A percentile compares a stretch with the other conserved stretches of the same genome.
Conservation (phyloP, 2,329 filamentous ascomycete species). For the Cladosporium halotolerans region DNA sequence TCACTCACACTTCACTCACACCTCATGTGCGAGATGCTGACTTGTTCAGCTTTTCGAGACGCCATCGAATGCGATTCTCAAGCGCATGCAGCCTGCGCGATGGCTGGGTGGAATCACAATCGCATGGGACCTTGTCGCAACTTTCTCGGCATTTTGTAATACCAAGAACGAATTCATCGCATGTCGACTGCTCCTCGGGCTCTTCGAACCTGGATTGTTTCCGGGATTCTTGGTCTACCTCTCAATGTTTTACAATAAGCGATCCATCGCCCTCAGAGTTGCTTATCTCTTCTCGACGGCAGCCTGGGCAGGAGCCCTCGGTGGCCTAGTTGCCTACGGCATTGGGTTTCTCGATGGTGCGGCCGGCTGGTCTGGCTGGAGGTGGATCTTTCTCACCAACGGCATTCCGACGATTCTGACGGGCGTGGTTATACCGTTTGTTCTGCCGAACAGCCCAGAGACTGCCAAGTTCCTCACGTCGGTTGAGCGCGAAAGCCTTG, state of each 20-base stretch:
- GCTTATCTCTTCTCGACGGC: constrained; percentile 42
- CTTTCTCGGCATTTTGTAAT: constrained; percentile 43
- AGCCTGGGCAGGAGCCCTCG: constrained; percentile 44
- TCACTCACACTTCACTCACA: neutral
- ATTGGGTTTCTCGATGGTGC: constrained; percentile 66
- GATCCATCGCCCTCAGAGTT: constrained; percentile 36
- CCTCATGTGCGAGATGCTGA: constrained; percentile 53
- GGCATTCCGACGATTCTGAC: constrained; percentile 6
- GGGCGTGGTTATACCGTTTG: neutral
- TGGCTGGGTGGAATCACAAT: constrained; percentile 27
- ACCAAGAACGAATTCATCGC: constrained; percentile 39
- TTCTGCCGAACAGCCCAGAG: constrained; percentile 59
- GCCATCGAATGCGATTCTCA: constrained; percentile 43
- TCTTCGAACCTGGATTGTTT: constrained; percentile 36
- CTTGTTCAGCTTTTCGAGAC: constrained; percentile 54
- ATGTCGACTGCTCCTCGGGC: constrained; percentile 27
- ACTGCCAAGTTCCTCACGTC: constrained; percentile 55
- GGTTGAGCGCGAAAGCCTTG: constrained; percentile 53
- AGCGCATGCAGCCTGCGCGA: constrained; percentile 39
- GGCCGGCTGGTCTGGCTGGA: constrained; percentile 59
- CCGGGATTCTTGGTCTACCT: constrained; percentile 40
- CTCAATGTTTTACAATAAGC: constrained; percentile 42
- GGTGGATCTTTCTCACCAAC: constrained; percentile 55
- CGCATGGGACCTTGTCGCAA: constrained; percentile 35
- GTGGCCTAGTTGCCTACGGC: constrained; percentile 33